Evolutionary conservation across 192 early-diverging fungal genomes (phyloP), one percentile per base, ranked within the genome.

Genomic region (Umbelopsis ramanniana): DNA sequence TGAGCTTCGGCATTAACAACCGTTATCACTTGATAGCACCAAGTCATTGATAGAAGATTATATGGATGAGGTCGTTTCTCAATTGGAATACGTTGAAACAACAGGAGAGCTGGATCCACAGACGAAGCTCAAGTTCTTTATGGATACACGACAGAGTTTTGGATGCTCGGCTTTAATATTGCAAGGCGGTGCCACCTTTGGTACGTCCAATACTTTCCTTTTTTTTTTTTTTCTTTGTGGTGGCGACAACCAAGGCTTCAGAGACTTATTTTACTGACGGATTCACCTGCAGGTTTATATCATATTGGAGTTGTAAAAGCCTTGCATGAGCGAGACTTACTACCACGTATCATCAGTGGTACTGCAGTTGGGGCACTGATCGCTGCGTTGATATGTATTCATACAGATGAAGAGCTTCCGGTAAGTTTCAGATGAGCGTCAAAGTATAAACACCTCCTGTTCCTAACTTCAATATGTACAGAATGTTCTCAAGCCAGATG

Each of bases 241-340:
- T 29, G 29, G 29, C 29, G 29, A 29, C 29, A 29, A 29, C 3
- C 29, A 29, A 29, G 29, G 29, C 3, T 29, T 29, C 1, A 29
- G 29, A 3, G 29, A 29, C 29, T 29, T 29, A 29, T 1, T 29
- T 29, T 29, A 29, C 29, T 29, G 29, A 29, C 29, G 29, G 29
- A 3, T 29, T 33, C 45, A 23, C 14, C 15, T 71, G 2, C 72
- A 89, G 89, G 89, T 0, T 76, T 93, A 63, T 90, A 86, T 71
- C 92, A 93, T 76, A 68, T 94, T n/a, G 93, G 93, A 24, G 93
- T 93, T 3, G 88, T 91, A 17, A 92, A 93, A 76, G 87, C 93
- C 1, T 81, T 94, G 17, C 81, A 84, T 68, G 86, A 91, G 48
- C 80, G 88, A 67, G 79, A 82, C 0, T 57, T 92, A 4, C 71